Percentiles rank a stretch among this genome's conserved stretches.
Evolutionary conservation across 306 rosid species (phyloP).

Genomic region (Vigna reflexopilosa): DNA sequence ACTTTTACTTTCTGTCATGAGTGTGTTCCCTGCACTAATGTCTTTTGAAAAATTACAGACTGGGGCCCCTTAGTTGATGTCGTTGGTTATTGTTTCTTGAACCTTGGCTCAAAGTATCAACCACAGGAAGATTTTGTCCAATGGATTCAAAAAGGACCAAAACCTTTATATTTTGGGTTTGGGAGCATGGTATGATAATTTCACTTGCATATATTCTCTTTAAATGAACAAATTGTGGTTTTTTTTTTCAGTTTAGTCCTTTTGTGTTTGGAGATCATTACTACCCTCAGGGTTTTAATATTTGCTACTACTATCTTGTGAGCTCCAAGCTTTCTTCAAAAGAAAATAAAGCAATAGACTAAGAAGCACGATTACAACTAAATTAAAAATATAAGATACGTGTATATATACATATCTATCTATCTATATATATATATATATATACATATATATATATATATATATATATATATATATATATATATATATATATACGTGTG

Average conservation of each 20-base stretch:
- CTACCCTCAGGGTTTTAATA: neutral
- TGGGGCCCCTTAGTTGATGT: constrained; percentile 91
- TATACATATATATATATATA: fast-evolving
- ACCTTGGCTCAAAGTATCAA: constrained; percentile 75
- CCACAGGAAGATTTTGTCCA: constrained; percentile 68
- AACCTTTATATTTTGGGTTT: constrained; percentile 85
- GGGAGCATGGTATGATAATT: constrained; percentile 87
- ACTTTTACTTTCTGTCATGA: constrained; percentile 8
- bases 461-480: no score
- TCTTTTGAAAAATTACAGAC: constrained; percentile 57
- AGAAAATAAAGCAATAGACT: constrained; percentile 8
- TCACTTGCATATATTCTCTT: constrained; percentile 27
- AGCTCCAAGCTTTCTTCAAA: neutral
- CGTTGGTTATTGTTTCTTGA: constrained; percentile 85
- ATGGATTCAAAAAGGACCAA: constrained; percentile 73
- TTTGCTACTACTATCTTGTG: neutral
- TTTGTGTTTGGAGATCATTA: constrained; percentile 14
- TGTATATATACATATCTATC: no score
- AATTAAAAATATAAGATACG: no score
- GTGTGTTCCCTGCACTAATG: constrained; percentile 34
- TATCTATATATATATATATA: no score
- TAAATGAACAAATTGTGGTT: neutral
- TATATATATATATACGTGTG: no score
- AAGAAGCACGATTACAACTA: no score
- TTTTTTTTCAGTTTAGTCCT: neutral